phyloP scores from a whole-genome alignment of 2,329 filamentous ascomycete species.

The Apiospora sp. region DNA sequence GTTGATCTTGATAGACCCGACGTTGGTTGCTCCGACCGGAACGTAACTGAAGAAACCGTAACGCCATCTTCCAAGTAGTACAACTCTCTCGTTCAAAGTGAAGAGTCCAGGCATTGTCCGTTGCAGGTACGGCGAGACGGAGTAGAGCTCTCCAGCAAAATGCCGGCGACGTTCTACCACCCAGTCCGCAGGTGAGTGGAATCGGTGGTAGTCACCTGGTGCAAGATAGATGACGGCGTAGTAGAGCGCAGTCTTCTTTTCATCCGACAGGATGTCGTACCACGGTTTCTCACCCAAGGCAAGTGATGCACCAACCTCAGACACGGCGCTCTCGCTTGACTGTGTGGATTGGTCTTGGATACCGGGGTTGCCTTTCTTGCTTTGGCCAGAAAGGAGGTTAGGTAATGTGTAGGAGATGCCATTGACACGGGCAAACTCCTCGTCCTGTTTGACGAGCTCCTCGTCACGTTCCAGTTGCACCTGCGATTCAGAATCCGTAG shows the following conservation, averaged over 20 bases:
- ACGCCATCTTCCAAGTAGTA: conserved; percentile 91
- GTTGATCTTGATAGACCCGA: conserved; percentile 95
- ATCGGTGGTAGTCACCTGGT: conserved; percentile 97
- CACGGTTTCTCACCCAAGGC: conserved; percentile 75
- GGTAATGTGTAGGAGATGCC: conserved; percentile 96
- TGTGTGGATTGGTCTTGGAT: conserved; percentile 77
- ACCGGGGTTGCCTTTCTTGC: conserved; percentile 51
- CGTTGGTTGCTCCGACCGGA: conserved; percentile 95
- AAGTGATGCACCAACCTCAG: conserved; percentile 84
- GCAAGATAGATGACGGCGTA: conserved; percentile 96
- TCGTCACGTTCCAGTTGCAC: conserved; percentile 54
- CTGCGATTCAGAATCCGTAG: conserved; percentile 37
- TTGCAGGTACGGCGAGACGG: conserved; percentile 93
- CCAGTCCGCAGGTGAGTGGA: conserved; percentile 95
- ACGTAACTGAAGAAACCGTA: conserved; percentile 98
- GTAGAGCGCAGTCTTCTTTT: conserved; percentile 78
- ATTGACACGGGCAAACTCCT: conserved; percentile 94
- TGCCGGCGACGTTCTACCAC: conserved; percentile 94
- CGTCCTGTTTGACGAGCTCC: conserved; percentile 78
- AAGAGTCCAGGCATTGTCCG: conserved; percentile 92
- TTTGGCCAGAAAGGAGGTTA: conserved; percentile 79
- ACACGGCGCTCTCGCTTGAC: conserved; percentile 72
- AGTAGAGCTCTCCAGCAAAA: conserved; percentile 95
- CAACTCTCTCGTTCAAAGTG: conserved; percentile 95
- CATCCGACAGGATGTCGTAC: conserved; percentile 71